A percentile compares a stretch with the other conserved stretches of the same genome.
Conservation (phyloP, 352 stramenopile species). For the Peronospora farinosa region DNA sequence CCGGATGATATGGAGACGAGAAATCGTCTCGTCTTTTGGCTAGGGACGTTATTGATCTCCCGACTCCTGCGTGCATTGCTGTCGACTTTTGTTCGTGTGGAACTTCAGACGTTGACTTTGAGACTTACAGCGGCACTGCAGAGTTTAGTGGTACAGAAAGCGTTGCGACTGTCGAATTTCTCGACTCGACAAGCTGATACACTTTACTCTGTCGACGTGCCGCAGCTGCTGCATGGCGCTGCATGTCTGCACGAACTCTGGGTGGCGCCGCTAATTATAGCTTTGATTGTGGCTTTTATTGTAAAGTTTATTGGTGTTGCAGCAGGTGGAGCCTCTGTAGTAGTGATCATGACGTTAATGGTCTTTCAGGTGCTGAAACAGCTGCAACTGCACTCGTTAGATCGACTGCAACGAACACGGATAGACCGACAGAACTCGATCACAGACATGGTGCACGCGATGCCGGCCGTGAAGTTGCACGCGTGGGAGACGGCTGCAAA, state of each 20-base stretch:
- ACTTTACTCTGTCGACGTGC: conserved; percentile 60
- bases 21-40: conserved; percentile 44
- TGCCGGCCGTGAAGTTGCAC: conserved; percentile 94
- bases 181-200: conserved; percentile 35
- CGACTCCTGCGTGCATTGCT: conserved; percentile 58
- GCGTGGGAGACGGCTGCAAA: conserved; percentile 75
- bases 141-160: conserved; percentile 72
- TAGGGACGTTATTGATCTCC: conserved; percentile 51
- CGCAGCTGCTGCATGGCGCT: conserved; percentile 48
- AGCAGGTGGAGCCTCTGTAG: conserved; percentile 25
- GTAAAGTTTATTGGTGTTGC: conserved; percentile 46
- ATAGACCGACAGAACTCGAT: conserved; percentile 59
- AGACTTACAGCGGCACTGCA: conserved; percentile 60
- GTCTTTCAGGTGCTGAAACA: conserved; percentile 42
- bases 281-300: conserved; percentile 43
- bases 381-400: conserved; percentile 33
- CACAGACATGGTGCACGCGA: conserved; percentile 62
- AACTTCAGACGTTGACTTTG: conserved; percentile 59
- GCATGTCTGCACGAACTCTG: conserved; percentile 74
- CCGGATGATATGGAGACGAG: conserved; percentile 10
- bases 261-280: conserved; percentile 47
- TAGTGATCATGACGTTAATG: conserved; percentile 33
- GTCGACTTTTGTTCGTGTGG: conserved; percentile 50
- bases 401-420: conserved; percentile 45
- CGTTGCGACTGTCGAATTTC: conserved; percentile 38